A percentile compares a stretch with the other conserved stretches of the same genome.
Conservation (phyloP, 2,329 filamentous ascomycete species). For the Aureobasidium melanogenum region DNA sequence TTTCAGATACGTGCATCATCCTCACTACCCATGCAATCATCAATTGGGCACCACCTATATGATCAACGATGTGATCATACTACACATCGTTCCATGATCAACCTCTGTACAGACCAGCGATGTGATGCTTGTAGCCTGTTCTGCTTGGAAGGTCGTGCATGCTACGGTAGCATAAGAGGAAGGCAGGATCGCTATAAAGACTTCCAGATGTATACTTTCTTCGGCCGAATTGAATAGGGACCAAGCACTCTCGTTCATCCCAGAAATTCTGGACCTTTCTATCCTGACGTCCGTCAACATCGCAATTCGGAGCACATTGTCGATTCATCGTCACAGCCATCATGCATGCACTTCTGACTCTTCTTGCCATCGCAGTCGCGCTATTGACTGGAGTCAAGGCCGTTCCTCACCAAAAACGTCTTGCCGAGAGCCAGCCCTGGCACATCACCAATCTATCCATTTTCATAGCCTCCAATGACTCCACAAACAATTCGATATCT, state of each 20-base stretch:
- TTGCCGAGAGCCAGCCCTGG: constrained; percentile 18
- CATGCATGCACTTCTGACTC: neutral
- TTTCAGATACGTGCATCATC: neutral
- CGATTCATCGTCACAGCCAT: neutral
- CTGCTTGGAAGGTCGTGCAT: neutral
- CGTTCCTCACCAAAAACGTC: constrained; percentile 10
- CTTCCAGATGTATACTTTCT: neutral
- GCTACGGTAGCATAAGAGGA: too few species aligned
- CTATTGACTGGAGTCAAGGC: constrained; percentile 2
- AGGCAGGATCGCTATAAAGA: neutral
- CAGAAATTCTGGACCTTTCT: neutral
- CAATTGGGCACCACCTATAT: neutral
- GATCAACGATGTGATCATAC: neutral
- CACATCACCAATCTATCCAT: constrained; percentile 17
- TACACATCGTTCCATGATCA: neutral
- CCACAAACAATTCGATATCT: constrained; percentile 15
- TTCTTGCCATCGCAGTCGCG: constrained; percentile 8
- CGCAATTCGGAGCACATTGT: too few species aligned
- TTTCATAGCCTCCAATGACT: constrained; percentile 14
- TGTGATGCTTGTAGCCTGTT: neutral
- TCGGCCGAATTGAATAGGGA: neutral
- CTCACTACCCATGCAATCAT: too few species aligned
- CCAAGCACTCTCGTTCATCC: neutral
- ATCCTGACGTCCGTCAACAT: neutral
- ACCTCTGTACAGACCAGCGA: neutral